Percentiles rank a stretch among this genome's conserved stretches.
Evolutionary conservation across 2,329 filamentous ascomycete genomes (phyloP).

Genomic region (Aureobasidium sp.): DNA sequence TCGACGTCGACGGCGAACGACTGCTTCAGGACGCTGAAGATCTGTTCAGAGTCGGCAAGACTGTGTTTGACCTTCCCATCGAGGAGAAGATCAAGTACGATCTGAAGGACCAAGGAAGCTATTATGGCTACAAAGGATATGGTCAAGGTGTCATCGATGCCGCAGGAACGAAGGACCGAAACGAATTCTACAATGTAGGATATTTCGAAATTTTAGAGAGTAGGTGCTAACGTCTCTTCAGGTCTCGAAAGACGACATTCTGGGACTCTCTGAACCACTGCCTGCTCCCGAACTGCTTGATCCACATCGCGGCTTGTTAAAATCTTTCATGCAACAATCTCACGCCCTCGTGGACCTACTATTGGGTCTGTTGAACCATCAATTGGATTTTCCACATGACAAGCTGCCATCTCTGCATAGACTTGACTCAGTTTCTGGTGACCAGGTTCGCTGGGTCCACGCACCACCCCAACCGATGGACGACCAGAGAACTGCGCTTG

Average conservation of each 20-base stretch:
- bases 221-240: conserved; percentile 6
- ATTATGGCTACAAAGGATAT: conserved; percentile 45
- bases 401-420: conserved; percentile 43
- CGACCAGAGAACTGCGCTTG: conserved; percentile 39
- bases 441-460: conserved; percentile 49
- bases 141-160: conserved; percentile 42
- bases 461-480: conserved; percentile 41
- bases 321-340: conserved; percentile 39
- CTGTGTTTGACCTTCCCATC: conserved; percentile 42
- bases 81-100: conserved; percentile 52
- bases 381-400: conserved; percentile 36
- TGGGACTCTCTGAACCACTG: conserved; percentile 34
- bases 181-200: conserved; percentile 49
- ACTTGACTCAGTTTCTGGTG: conserved; percentile 37
- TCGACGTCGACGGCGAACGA: conserved; percentile 29
- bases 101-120: conserved; percentile 43
- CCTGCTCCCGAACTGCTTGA: conserved; percentile 39
- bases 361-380: conserved; percentile 38
- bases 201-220: not conserved
- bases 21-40: conserved; percentile 39
- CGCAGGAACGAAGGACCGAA: conserved; percentile 43
- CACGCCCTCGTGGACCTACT: conserved; percentile 42
- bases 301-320: conserved; percentile 31
- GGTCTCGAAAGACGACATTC: conserved; percentile 48
- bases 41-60: conserved; percentile 41